Conservation (phyloP, 1,284 basidiomycete genomes). For the Flammula alnicola region DNA sequence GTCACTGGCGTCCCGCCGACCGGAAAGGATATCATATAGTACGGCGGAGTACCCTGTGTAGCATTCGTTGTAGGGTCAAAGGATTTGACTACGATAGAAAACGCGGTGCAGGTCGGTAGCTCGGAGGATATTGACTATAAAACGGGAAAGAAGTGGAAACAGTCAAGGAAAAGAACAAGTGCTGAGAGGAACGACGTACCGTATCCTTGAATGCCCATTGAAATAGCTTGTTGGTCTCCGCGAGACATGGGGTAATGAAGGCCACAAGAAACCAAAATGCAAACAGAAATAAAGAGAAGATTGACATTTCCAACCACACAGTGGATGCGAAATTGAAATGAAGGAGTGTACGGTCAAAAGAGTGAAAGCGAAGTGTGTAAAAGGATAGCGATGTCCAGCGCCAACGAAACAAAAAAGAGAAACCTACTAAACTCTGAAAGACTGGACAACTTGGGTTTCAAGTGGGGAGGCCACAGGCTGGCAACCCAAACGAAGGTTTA, state of each 20-base stretch:
- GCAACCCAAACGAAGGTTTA: no score
- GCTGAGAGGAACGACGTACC: conserved; percentile 16
- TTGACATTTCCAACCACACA: background rate
- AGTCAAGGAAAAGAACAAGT: background rate
- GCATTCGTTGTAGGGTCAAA: conserved; percentile 16
- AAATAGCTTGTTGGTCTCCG: conserved; percentile 19
- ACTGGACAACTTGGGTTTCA: no score
- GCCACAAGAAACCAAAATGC: no score
- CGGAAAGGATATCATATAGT: conserved; percentile 51
- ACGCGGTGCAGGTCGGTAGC: conserved; percentile 13
- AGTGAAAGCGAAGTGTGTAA: no score
- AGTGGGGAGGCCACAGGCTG: no score
- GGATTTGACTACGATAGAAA: conserved; percentile 11
- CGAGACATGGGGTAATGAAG: background rate
- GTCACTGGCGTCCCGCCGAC: conserved; percentile 43
- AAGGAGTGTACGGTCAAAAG: background rate
- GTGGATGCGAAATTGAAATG: background rate
- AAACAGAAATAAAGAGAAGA: background rate
- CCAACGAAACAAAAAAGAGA: no score
- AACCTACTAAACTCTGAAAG: no score
- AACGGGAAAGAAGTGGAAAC: conserved; percentile 2
- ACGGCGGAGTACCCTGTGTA: conserved; percentile 42
- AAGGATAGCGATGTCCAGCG: no score
- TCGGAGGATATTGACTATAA: background rate
- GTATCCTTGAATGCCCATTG: conserved; percentile 26